Evolutionary conservation across 208 protist species (phyloP), one percentile per base, ranked within the genome.

Genomic region (Plasmodiophora brassicae): DNA sequence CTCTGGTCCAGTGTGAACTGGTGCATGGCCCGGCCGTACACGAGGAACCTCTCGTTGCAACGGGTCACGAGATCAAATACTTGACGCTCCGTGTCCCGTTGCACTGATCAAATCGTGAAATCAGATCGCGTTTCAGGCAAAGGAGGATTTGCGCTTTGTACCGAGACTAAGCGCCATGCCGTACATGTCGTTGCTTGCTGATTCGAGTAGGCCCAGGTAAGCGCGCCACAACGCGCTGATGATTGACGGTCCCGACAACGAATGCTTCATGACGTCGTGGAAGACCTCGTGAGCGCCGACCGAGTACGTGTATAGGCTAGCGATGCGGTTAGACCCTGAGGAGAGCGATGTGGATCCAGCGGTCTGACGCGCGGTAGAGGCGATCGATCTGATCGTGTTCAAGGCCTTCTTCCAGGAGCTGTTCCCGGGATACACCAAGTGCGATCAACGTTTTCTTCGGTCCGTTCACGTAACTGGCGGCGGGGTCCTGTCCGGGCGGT

Each of bases 221-320:
- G 50, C 25, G 20, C 25, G 14, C 50, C 50, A 57, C 50, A 57
- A 25, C 20, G 20, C 20, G 50, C 50, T 28, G 20, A 25, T 28
- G 14, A 57, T 14, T 25, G 50, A 14, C 50, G 50, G 20, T 14
- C 50, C 50, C 14, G 14, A 14, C 50, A 25, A 25, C 25, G 50
- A 14, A 57, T 57, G 50, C 20, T 25, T 14, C 50, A 32, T 38
- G 5, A 78, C n/a, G 65, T 78, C 65, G 14, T 8, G 10, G 65
- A 78, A 32, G 10, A 32, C 5, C 65, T 78, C 65, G n/a, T 78
- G 5, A 38, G 41, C 41, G 5, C 65, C 65, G 14, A 78, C 65
- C 65, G 65, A 78, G 65, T 78, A 78, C 65, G 65, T 78, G 65
- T 78, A 78, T 38, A 78, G n/a, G 14, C 65, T 78, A n/a, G n/a